Evolutionary conservation across 805 yeast genomes (phyloP), one percentile per base, ranked within the genome.

Genomic region (Wickerhamomyces xylosicus): DNA sequence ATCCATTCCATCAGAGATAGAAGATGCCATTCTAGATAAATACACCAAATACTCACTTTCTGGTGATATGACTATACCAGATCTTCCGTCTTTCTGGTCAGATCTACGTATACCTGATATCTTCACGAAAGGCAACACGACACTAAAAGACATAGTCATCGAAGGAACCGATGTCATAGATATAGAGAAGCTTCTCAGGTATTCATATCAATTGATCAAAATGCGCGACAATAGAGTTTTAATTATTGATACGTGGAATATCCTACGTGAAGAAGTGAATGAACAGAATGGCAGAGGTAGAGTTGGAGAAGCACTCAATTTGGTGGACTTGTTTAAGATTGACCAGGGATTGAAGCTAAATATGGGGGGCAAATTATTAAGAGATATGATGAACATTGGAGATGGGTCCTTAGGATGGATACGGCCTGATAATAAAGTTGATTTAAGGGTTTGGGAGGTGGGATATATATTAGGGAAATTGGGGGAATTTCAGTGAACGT

Each of bases 301-400:
- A 25, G 29, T 25, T 25, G 29, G 29, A 5, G 33, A 31, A 15
- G 19, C 17, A n/a, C 17, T 31, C 9, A 31, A 31, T 31, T 41
- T 69, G 17, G 49, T 55, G 17, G 72, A 71, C 41, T 41, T 72
- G 21, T 62, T 58, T 35, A 47, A 52, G 31, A 41, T 61, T 8
- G 52, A 58, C 15, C 52, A 52, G 11, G 50, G 52, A 11, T 49
- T 64, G 6, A 64, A 62, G 19, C 44, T 48, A 6, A 53, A 52
- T 4, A 53, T 61, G 7, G 60, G 63, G 5, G 58, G 54, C 2
- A 41, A 50, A 2, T 45, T 66, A 3, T 44, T 70, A 9, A 48
- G 65, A n/a, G 71, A 67, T 38, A 71, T 72, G 77, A 51, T 71
- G 18, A 61, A 66, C 11, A 69, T 67, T 1, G 61, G 68, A 1